Base-by-base conservation (phyloP, 805 yeast genomes). In the Lachancea mirantina region DNA sequence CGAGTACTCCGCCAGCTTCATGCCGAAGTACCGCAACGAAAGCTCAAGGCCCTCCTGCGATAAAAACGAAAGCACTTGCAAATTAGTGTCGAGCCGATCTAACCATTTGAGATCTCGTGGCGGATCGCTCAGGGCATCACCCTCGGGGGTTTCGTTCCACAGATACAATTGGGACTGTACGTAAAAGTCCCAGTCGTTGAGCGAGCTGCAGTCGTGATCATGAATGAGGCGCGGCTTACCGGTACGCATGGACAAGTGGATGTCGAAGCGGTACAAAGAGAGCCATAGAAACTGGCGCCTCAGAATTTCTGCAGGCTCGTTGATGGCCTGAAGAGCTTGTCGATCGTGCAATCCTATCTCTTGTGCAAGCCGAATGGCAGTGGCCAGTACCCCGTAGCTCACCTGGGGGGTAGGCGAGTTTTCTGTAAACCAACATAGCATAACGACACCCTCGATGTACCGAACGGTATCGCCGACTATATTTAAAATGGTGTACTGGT, bases 331-430 rank as follows among this genome's bases (percentile, higher is more conserved):
- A 29, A 61, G 59, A 1, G 65, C 39, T 32, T 74, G 80, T 4
- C 49, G 52, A 26, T 76, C 54, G 40, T 76, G 73, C 6, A 77
- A 55, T 0, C 82, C 82, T 42, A 73, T 42, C 21, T 69, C 74
- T 32, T 64, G 70, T 0, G 76, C 75, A 32, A 62, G 61, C 35
- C 76, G 56, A 7, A 68, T 59, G 5, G 71, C 68, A 4, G 65
- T 55, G 1, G 72, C 49, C 4, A 61, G 42, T 14, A 70, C 34
- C 29, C 60, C 48, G 34, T 57, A 62, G 10, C 60, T 55, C 17
- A 62, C 54, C 21, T 67, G 68, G 2, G 67, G 52, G 14, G 65
- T 59, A 33, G 46, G 43, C 8, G 54, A 43, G 8, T 51, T 47
- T 21, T 61, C 68, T 13, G 57, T 41, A 18, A 45, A 43, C 23